Evolutionary conservation across 768 basidiomycete genomes (phyloP).

Genomic region (Phlegmacium glaucopus): DNA sequence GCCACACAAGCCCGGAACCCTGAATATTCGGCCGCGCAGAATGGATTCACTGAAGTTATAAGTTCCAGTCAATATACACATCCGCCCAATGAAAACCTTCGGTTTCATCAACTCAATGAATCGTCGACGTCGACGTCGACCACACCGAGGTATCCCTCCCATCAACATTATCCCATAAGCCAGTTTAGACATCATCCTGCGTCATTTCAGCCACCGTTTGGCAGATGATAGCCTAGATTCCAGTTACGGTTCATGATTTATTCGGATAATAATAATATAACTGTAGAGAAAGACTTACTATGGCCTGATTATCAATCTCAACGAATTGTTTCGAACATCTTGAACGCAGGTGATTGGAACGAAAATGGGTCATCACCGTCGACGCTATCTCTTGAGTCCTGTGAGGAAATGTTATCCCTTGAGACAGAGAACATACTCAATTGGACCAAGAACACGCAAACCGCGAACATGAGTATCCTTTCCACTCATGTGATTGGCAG

Average conservation of each 20-base stretch:
- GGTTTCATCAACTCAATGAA: slow-evolving; percentile 4
- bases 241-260: slow-evolving; percentile 16
- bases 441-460: slow-evolving; percentile 79
- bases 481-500: slow-evolving; percentile 96
- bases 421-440: slow-evolving; percentile 52
- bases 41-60: slow-evolving; percentile 3
- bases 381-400: slow-evolving; percentile 34
- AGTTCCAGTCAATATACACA: not conserved
- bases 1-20: slow-evolving; percentile 16
- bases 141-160: slow-evolving; percentile 11
- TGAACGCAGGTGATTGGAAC: slow-evolving; percentile 62
- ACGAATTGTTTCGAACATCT: slow-evolving; percentile 77
- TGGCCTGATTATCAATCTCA: slow-evolving; percentile 28
- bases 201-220: slow-evolving; percentile 27
- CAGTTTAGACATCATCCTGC: slow-evolving; percentile 31
- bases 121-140: slow-evolving; percentile 6
- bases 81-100: slow-evolving; percentile 1
- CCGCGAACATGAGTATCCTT: slow-evolving; percentile 99
- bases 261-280: slow-evolving; percentile 14
- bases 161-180: slow-evolving; percentile 20
- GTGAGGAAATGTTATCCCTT: not conserved
- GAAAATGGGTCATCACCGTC: slow-evolving; percentile 70
- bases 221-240: slow-evolving; percentile 12
- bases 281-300: slow-evolving; percentile 1
- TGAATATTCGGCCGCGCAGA: slow-evolving; percentile 13